Conservation (phyloP, 2,329 filamentous ascomycete species). For the Thielaviopsis ethacetica region DNA sequence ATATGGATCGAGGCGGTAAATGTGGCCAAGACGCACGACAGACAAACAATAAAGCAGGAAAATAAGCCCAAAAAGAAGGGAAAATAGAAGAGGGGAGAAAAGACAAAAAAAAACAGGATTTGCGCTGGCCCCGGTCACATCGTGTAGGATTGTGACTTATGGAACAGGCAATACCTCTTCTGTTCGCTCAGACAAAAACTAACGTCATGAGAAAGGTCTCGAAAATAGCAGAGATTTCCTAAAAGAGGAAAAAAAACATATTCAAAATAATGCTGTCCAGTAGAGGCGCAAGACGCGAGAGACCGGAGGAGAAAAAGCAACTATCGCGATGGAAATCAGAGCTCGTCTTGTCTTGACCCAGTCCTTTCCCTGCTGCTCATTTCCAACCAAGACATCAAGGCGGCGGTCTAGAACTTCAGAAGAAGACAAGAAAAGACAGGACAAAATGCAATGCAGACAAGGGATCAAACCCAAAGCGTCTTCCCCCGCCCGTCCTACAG, state of each 20-base stretch:
- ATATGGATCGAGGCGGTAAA: neutral
- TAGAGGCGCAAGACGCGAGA: neutral
- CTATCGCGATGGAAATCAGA: neutral
- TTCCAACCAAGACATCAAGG: no score
- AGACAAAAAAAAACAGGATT: neutral
- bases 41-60: neutral
- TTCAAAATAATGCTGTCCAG: neutral
- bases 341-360: neutral
- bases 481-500: conserved; percentile 9
- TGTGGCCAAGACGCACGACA: neutral
- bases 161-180: neutral
- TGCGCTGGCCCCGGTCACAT: neutral
- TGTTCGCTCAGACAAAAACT: no score
- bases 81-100: neutral
- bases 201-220: neutral
- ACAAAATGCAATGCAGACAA: neutral
- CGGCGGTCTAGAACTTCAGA: no score
- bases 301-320: no score
- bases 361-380: no score
- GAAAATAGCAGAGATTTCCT: neutral
- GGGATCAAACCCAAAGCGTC: conserved; percentile 18
- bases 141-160: neutral
- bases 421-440: no score
- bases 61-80: neutral
- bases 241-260: neutral